Percentiles rank a stretch among this genome's conserved stretches.
These are phyloP conservation scores for Austroboletus rostrupii DNA, from an alignment of 1,284 basidiomycete genomes.

Conservation along the genomic window DNA sequence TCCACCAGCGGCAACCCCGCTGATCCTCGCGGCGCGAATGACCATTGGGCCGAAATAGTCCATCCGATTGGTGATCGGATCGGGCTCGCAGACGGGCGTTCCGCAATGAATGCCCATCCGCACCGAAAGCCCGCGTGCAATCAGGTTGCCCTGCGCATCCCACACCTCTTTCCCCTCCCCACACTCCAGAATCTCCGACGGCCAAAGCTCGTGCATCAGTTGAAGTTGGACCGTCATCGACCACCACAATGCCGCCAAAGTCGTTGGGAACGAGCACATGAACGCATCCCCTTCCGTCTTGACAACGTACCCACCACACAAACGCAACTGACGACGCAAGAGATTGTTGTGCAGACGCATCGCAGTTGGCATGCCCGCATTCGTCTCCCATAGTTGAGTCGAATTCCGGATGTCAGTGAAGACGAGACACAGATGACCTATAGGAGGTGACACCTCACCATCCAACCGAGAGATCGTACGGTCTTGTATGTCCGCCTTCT, in stretches of 20 bases:
- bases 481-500: slow-evolving; percentile 50
- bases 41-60: slow-evolving; percentile 96
- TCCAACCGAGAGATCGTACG: slow-evolving; percentile 60
- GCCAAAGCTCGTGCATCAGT: slow-evolving; percentile 88
- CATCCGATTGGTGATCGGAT: slow-evolving; percentile 95
- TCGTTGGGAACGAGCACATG: slow-evolving; percentile 95
- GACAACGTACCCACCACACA: slow-evolving; percentile 97
- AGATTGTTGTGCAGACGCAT: slow-evolving; percentile 91
- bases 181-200: slow-evolving; percentile 88
- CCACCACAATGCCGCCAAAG: slow-evolving; percentile 88
- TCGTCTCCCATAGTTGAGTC: slow-evolving; percentile 95
- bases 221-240: slow-evolving; percentile 86
- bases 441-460: slow-evolving; percentile 83
- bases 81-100: slow-evolving; percentile 85
- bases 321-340: slow-evolving; percentile 81
- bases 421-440: slow-evolving; percentile 88
- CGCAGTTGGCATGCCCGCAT: slow-evolving; percentile 93
- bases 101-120: slow-evolving; percentile 99
- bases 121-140: slow-evolving; percentile 89
- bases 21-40: slow-evolving; percentile 88
- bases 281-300: slow-evolving; percentile 99
- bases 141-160: slow-evolving; percentile 66
- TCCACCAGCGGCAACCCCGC: slow-evolving; percentile 83
- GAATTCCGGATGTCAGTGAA: slow-evolving; percentile 99
- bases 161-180: slow-evolving; percentile 85